Evolutionary conservation across 208 protist species (phyloP), one percentile per base, ranked within the genome.

Genomic region (Leishmania tarentolae): DNA sequence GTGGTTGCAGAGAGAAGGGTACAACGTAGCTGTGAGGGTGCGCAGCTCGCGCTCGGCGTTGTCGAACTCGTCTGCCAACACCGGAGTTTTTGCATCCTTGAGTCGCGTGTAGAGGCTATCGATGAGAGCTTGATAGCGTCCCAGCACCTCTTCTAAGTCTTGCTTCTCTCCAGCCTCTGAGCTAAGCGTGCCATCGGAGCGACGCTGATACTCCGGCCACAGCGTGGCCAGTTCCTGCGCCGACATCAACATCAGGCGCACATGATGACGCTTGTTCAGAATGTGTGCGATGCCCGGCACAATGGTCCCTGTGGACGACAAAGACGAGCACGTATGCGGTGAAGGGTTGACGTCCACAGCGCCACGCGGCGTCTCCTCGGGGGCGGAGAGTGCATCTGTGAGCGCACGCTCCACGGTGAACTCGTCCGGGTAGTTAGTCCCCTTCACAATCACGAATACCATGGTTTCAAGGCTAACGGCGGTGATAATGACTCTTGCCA

Each of bases 401-500:
- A 88, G 52, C 42, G 69, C 76, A 61, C 90, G 88, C 83, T 95
- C 88, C 35, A 89, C 73, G 8, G 74, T 61, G 80, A 97, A 97
- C 83, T 94, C 89, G 53, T 96, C 94, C 2, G 92, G 88, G 78
- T 91, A 97, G 57, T 83, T 88, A 15, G 94, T 95, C 1, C 94
- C 94, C 79, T 97, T 97, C 59, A 97, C 94, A 0, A 89, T 76
- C 2, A 97, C 79, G 5, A 93, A 59, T 15, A 97, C 94, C 94
- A 97, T 97, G 15, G 69, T 17, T 31, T 31, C 46, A n/a, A 53
- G 15, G 3, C 19, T 11, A 15, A 52, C 17, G 13, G 46, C 24
- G 35, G 7, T 3, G 19, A 31, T 1, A 50, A 37, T 11, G 37
- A 8, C 9, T 6, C 13, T 73, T 19, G 46, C 69, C 44, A 50